Base-by-base conservation (phyloP, 1,139 yeast genomes). In the Taphrina wiesneri region DNA sequence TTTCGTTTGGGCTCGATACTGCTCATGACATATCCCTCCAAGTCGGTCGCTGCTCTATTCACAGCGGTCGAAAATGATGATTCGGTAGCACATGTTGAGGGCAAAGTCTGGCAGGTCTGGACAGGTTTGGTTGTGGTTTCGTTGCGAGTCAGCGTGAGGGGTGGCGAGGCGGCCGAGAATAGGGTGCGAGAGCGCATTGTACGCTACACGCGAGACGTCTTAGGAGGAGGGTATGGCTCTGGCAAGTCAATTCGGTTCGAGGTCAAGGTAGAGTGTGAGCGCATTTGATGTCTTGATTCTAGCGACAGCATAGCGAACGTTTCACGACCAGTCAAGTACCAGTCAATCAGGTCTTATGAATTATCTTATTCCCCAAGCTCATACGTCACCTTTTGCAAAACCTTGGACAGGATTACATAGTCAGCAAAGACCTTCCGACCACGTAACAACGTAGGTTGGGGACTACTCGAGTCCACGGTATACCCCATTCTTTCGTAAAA, bases 21-120 rank as follows among this genome's bases (percentile, higher is more conserved):
- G 47, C 54, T 53, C 36, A 62, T 62, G 66, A 62, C 66, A n/a
- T 62, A 62, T 25, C 66, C 66, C n/a, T 54, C 60, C 17, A n/a
- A 23, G 21, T 32, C 56, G 30, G 32, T 62, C 30, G 47, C 34
- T 1, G 54, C 46, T 11, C 45, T 62, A 32, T 56, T 43, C 34
- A 34, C 43, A 0, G 47, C 54, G 15, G 28, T 62, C 5, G 49
- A 62, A 41, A 39, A 43, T 19, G 60, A 53, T 28, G 61, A 62
- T 43, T 47, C 52, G 2, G 61, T 62, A 13, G 53, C 47, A 23
- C 23, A 34, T 13, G 51, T 54, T 5, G 47, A 53, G 21, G 60
- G 66, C 56, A 56, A 53, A 21, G 56, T 53, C 54, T 62, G 66
- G 66, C 66, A 62, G 28, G 61, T 56, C 46, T 56, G 61, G 60